Evolutionary conservation across 768 basidiomycete genomes (phyloP), one percentile per base, ranked within the genome.

Genomic region (Termitomyces sp.): DNA sequence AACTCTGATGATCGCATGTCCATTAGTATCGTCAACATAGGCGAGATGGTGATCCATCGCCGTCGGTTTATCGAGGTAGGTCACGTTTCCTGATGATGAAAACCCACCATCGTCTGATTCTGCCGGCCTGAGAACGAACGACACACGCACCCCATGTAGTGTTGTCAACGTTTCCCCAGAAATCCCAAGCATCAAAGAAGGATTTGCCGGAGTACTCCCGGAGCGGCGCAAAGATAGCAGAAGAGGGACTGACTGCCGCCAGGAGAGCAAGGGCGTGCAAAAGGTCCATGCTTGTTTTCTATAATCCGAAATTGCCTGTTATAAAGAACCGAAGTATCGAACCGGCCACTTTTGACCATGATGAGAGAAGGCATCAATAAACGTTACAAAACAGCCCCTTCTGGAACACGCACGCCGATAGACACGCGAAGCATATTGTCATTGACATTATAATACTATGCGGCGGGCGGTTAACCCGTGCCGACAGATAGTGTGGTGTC

Each of bases 1-100:
- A 3, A 92, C 91, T 62, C 78, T 82, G 48, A 93, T 75, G 59
- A 93, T 80, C 6, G 81, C 85, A 56, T 83, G 79, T 6, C 85
- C 81, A 3, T 76, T 76, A 43, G 63, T 61, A 60, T 86, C 82
- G 59, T 86, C 83, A 59, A 87, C 68, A 61, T 79, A 87, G 7
- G 81, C 80, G 7, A 91, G 74, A 1, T 70, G 66, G 58, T 71
- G 66, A 18, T 57, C 46, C 16, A 57, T 59, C 9, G 72, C 81
- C 34, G 75, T 69, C 0, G 68, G 62, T 60, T 72, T 67, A 62
- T 78, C 75, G 27, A 85, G 68, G 76, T 41, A 80, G 74, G 61
- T 85, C 74, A 53, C 84, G 80, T 86, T 64, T 10, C 61, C 54
- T 47, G 42, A 3, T n/a, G 5, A 32, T 34, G 2, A 39, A 44